Conservation (phyloP, 2,329 filamentous ascomycete genomes). For the Colletotrichum somersetense region DNA sequence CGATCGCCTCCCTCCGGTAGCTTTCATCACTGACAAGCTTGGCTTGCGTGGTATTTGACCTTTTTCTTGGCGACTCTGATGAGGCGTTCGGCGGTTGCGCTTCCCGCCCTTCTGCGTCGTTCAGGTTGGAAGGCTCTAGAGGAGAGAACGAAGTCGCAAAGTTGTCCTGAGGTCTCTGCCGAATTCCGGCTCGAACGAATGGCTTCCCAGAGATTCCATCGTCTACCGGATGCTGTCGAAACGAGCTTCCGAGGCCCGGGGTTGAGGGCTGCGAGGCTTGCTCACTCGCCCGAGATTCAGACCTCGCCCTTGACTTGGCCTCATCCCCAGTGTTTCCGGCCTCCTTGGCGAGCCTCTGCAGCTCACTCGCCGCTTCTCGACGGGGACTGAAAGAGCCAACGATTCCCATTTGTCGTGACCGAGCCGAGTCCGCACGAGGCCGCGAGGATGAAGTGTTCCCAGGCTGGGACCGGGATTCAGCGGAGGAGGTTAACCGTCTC, state of each 20-base stretch:
- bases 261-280: slow-evolving; percentile 35
- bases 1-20: slow-evolving; percentile 51
- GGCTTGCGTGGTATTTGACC: not conserved
- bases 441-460: slow-evolving; percentile 8
- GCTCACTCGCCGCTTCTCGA: slow-evolving; percentile 24
- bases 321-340: slow-evolving; percentile 1
- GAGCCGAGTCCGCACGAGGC: slow-evolving; percentile 34
- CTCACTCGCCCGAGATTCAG: slow-evolving; percentile 36
- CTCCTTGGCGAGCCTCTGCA: slow-evolving; percentile 20
- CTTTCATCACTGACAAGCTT: slow-evolving; percentile 23
- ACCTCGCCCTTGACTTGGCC: slow-evolving; percentile 20
- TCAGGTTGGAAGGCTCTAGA: not conserved
- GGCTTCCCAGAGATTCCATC: slow-evolving; percentile 69
- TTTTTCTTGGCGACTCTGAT: slow-evolving; percentile 1
- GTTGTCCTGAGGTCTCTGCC: slow-evolving; percentile 43
- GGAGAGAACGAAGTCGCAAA: slow-evolving; percentile 42
- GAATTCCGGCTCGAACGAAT: slow-evolving; percentile 60
- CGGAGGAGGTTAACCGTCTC: slow-evolving; percentile 20
- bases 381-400: slow-evolving; percentile 38
- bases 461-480: slow-evolving; percentile 2
- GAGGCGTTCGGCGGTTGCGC: not conserved
- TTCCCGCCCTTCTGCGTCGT: not conserved
- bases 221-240: slow-evolving; percentile 47
- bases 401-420: slow-evolving; percentile 38
- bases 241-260: slow-evolving; percentile 10